Evolutionary conservation across 345 rosid species (phyloP), one percentile per base, ranked within the genome.

Genomic region (Sisymbrium irio): DNA sequence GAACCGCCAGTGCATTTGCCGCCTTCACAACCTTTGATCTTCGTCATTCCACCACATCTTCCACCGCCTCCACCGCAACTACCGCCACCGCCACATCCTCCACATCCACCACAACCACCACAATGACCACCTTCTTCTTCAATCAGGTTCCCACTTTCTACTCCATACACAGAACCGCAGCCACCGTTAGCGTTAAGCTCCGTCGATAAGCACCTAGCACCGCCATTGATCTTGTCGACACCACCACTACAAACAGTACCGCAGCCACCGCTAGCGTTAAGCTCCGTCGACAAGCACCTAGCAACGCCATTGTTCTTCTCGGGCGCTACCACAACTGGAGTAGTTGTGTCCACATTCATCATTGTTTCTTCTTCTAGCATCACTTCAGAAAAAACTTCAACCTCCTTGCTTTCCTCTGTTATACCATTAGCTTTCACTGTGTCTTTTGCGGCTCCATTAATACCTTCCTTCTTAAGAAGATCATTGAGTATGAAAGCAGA

Each of bases 401-500:
- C 8, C 19, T 57, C 62, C 36, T 55, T 68, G 28, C 55, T 76
- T 54, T 77, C 79, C 36, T 67, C 77, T 27, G 35, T 68, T 55
- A 58, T 57, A 12, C 3, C 73, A 60, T 65, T 54, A 19, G 79
- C 71, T 22, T 69, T 41, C 71, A 62, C 75, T 56, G 12, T 51
- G 45, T 32, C 72, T 78, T 78, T 72, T 25, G 46, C 58, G 35
- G 79, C 59, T 65, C 83, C 77, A 62, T 49, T 27, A 42, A 72
- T 77, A 56, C 90, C 87, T 74, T 77, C 62, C 53, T 77, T 87
- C 79, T 82, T 76, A 69, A 81, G 51, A 61, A 74, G 69, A 71
- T 85, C 64, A 62, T 73, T 65, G 74, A 95, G 77, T 80, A 95
- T 86, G 71, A 92, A 92, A 62, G 90, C 82, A 39, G 86, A 82